phyloP scores from a whole-genome alignment of 495 filamentous ascomycete species.

The Hypoxylon subgilvum region DNA sequence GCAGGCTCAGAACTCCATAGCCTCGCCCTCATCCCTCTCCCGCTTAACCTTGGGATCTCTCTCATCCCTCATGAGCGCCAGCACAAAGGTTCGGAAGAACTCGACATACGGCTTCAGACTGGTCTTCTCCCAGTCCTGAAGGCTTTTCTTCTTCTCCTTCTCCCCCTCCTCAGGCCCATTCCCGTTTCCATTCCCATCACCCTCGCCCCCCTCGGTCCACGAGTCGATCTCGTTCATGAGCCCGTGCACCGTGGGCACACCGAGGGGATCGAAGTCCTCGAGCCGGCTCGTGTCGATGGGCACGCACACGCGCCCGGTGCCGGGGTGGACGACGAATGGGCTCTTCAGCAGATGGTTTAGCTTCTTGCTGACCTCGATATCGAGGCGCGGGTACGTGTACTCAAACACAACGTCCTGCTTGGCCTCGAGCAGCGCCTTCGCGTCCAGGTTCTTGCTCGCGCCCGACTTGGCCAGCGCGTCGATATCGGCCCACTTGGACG shows the following conservation, averaged over 20 bases:
- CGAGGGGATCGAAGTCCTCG: conserved; percentile 84
- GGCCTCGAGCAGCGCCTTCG: conserved; percentile 74
- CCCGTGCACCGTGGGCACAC: conserved; percentile 83
- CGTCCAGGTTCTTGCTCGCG: conserved; percentile 67
- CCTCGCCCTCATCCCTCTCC: conserved; percentile 58
- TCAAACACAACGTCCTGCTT: conserved; percentile 95
- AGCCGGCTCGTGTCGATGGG: conserved; percentile 76
- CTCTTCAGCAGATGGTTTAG: conserved; percentile 96
- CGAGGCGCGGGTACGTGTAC: conserved; percentile 97
- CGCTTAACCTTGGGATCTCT: conserved; percentile 73
- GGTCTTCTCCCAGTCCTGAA: conserved; percentile 96
- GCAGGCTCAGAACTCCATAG: conserved; percentile 64
- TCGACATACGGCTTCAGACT: conserved; percentile 92
- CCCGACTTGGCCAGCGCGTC: conserved; percentile 78
- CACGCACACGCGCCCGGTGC: conserved; percentile 91
- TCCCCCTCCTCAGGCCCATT: conserved; percentile 38
- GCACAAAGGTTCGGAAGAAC: conserved; percentile 82
- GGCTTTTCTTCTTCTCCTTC: conserved; percentile 45
- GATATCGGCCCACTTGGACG: conserved; percentile 91
- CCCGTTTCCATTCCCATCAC: conserved; percentile 43
- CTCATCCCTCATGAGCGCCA: conserved; percentile 80
- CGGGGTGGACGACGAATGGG: conserved; percentile 94
- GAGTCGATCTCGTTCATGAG: conserved; percentile 81
- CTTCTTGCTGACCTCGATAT: conserved; percentile 95
- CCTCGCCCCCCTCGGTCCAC: conserved; percentile 53